A percentile compares a stretch with the other conserved stretches of the same genome.
Evolutionary conservation across 2,329 filamentous ascomycete species (phyloP).

Genomic region (Chrysoporthe austroafricana): DNA sequence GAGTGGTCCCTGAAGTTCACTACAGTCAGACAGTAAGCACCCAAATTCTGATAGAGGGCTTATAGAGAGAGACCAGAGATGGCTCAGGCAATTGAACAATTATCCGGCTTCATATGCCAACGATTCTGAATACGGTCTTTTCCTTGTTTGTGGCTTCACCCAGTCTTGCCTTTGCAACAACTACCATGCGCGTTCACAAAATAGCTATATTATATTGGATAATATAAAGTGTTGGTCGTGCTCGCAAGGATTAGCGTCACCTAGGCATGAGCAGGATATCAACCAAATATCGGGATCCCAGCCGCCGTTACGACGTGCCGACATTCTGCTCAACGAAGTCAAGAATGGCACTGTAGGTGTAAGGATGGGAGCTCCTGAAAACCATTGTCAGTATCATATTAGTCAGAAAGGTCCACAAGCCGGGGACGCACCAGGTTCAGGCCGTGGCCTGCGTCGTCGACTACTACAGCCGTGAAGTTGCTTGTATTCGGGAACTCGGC

Average conservation of each 20-base stretch:
- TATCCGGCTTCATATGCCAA: neutral
- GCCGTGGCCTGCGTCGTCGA: constrained; percentile 55
- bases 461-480: constrained; percentile 56
- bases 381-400: neutral
- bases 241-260: too few species aligned
- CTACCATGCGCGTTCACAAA: neutral
- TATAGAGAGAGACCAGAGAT: neutral
- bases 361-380: constrained; percentile 27
- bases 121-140: neutral
- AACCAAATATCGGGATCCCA: neutral
- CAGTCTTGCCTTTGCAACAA: neutral
- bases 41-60: neutral
- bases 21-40: constrained; percentile 11
- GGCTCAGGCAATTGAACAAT: neutral
- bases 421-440: constrained; percentile 47
- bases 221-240: neutral
- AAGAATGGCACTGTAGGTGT: constrained; percentile 25
- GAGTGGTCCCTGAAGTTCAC: neutral
- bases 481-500: constrained; percentile 49
- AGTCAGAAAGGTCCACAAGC: neutral
- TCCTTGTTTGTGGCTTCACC: neutral
- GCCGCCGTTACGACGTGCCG: neutral
- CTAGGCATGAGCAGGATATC: too few species aligned
- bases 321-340: constrained; percentile 22
- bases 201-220: neutral